Evolutionary conservation across 2,329 filamentous ascomycete genomes (phyloP).

Genomic region (Xylaria sp.): DNA sequence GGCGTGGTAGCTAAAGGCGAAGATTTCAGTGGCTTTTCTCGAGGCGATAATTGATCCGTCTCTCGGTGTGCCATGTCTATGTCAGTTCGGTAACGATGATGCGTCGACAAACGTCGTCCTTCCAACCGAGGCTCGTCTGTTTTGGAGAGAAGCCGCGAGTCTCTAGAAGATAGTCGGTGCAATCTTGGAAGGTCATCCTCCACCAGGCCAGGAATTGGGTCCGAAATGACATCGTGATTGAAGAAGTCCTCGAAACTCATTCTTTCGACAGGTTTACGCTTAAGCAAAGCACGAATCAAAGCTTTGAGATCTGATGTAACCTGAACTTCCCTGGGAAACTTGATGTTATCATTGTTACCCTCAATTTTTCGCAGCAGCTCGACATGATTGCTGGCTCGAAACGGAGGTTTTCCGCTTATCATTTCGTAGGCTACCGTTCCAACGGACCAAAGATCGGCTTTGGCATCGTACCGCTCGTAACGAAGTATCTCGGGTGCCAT

Average conservation of each 20-base stretch:
- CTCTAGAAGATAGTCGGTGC: conserved; percentile 49
- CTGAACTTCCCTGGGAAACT: conserved; percentile 77
- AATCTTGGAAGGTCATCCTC: conserved; percentile 74
- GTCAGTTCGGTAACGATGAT: conserved; percentile 54
- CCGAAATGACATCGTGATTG: conserved; percentile 74
- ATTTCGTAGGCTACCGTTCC: conserved; percentile 97
- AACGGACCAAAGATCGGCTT: conserved; percentile 97
- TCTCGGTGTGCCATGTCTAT: conserved; percentile 51
- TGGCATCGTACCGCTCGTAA: conserved; percentile 97
- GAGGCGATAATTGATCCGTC: conserved; percentile 52
- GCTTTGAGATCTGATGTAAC: conserved; percentile 81
- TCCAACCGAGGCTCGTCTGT: conserved; percentile 47
- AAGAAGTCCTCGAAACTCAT: conserved; percentile 91
- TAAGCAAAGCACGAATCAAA: conserved; percentile 82
- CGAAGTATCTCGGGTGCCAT: conserved; percentile 98
- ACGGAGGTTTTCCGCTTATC: conserved; percentile 89
- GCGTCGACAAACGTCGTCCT: conserved; percentile 52
- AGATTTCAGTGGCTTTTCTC: conserved; percentile 54
- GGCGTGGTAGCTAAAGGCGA: conserved; percentile 58
- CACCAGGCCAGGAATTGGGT: conserved; percentile 81
- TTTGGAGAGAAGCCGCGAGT: conserved; percentile 48
- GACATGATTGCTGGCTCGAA: conserved; percentile 92
- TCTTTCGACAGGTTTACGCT: conserved; percentile 84
- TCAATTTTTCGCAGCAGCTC: conserved; percentile 94
- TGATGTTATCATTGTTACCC: conserved; percentile 84